These are phyloP conservation scores for Lactarius sp. DNA, from an alignment of 768 basidiomycete genomes.

Conservation along the genomic window DNA sequence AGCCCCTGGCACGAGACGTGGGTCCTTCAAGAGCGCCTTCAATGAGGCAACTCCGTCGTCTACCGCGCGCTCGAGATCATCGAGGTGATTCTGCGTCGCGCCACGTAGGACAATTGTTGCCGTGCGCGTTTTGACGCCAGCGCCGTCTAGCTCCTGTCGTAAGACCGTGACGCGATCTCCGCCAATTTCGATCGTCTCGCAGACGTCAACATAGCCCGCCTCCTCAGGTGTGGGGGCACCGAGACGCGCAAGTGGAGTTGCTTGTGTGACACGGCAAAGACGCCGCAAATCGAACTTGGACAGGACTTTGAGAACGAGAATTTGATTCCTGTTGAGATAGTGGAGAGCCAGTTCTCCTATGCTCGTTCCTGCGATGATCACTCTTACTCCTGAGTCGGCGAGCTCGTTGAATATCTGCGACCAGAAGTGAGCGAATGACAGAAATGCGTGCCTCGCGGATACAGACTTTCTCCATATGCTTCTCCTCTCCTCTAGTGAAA, in stretches of 20 bases:
- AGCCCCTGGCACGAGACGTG: constrained; percentile 86
- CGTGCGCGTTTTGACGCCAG: constrained; percentile 73
- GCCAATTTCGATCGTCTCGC: constrained; percentile 94
- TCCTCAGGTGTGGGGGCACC: constrained; percentile 97
- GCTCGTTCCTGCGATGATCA: constrained; percentile 89
- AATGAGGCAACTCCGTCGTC: constrained; percentile 98
- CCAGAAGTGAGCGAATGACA: constrained; percentile 5
- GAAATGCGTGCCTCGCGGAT: not conserved
- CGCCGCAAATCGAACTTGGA: constrained; percentile 97
- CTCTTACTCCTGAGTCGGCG: constrained; percentile 88
- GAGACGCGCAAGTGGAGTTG: constrained; percentile 91
- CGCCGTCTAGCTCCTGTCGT: constrained; percentile 54
- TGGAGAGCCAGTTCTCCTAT: constrained; percentile 96
- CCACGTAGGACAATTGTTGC: constrained; percentile 95
- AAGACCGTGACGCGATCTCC: constrained; percentile 98
- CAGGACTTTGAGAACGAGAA: constrained; percentile 94
- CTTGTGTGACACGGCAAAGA: constrained; percentile 91
- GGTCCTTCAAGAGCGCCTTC: constrained; percentile 87
- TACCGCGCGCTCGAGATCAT: constrained; percentile 93
- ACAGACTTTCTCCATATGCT: constrained; percentile 84
- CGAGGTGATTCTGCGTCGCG: constrained; percentile 89
- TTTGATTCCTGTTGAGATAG: constrained; percentile 89
- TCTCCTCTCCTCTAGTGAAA: constrained; percentile 94
- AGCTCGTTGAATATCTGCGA: constrained; percentile 92
- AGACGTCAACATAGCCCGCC: constrained; percentile 87